Base-by-base conservation (phyloP, 768 basidiomycete genomes). In the Suillus plorans region DNA sequence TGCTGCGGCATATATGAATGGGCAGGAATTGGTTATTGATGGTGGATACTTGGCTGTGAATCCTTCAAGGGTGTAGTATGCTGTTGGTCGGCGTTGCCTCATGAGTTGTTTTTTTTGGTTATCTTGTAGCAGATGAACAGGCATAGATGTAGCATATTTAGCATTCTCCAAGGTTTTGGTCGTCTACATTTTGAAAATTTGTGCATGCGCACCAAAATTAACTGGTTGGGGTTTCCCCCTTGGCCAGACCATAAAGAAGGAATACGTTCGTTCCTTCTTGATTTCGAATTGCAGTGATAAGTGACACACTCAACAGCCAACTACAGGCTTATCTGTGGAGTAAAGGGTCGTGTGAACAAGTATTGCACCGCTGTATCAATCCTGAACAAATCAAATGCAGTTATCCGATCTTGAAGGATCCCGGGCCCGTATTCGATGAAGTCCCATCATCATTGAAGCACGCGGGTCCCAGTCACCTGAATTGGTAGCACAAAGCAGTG, bases 11-110 rank as follows among this genome's bases (percentile, higher is more conserved):
- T 94, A 91, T 72, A 85, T 84, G 66, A 90, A 89, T 66, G 92
- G 92, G 14, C 91, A 93, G 71, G 89, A 93, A 72, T 82, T 94
- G 50, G 77, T 87, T 20, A 83, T 93, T 42, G 92, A 94, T 69
- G 92, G 92, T 36, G 90, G 91, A 1, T 91, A 84, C 72, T 62
- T 85, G 1, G 83, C 89, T 16, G 89, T 92, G 47, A 94, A 94
- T 71, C 92, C 92, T 39, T 78, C 87, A 2, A 77, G 72, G 4
- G 65, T 73, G 25, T 85, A 80, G 28, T n/a, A 49, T 45, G 57
- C 14, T 14, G 50, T 16, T 12, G 20, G 25, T 18, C 6, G 49
- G 25, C 6, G 25, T 50, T 50, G 13, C 50, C 25, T 28, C 25
- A 16, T 25, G 14, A 16, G 14, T 50, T 50, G 22, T 50, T 50